Conservation (phyloP, 2,329 filamentous ascomycete genomes). For the Alternaria hordeiaustralica region DNA sequence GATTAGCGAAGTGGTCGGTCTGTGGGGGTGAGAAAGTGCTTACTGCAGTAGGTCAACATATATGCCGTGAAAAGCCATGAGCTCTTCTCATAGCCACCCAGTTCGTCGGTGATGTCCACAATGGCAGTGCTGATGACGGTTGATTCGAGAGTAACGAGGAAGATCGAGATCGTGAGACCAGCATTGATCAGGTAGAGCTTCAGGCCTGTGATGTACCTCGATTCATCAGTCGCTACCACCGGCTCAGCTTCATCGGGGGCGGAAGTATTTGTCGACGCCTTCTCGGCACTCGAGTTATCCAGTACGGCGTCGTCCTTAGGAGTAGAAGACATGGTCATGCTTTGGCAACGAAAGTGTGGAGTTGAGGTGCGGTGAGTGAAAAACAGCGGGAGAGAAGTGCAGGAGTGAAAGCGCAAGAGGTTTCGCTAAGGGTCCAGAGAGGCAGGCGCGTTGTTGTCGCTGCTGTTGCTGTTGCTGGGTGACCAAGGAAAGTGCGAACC, state of each 20-base stretch:
- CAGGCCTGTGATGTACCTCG: neutral
- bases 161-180: slow-evolving; percentile 1
- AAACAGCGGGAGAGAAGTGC: neutral
- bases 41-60: slow-evolving; percentile 45
- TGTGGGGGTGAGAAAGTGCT: neutral
- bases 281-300: neutral
- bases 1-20: neutral
- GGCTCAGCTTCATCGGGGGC: neutral
- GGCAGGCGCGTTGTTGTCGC: neutral
- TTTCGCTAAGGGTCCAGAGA: neutral
- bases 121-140: slow-evolving; percentile 47
- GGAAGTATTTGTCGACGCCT: neutral
- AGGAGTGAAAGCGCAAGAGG: neutral
- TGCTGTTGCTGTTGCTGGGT: neutral
- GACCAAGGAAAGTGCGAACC: neutral
- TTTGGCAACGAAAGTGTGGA: neutral
- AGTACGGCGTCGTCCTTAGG: neutral
- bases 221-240: neutral
- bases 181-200: slow-evolving; percentile 4
- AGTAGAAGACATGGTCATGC: neutral
- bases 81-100: slow-evolving; percentile 42
- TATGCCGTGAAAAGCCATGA: slow-evolving; percentile 48
- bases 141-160: slow-evolving; percentile 37
- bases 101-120: slow-evolving; percentile 41
- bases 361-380: neutral